Percentiles rank a stretch among this genome's conserved stretches.
Conservation (phyloP, 768 basidiomycete species). For the Austroboletus festivus region DNA sequence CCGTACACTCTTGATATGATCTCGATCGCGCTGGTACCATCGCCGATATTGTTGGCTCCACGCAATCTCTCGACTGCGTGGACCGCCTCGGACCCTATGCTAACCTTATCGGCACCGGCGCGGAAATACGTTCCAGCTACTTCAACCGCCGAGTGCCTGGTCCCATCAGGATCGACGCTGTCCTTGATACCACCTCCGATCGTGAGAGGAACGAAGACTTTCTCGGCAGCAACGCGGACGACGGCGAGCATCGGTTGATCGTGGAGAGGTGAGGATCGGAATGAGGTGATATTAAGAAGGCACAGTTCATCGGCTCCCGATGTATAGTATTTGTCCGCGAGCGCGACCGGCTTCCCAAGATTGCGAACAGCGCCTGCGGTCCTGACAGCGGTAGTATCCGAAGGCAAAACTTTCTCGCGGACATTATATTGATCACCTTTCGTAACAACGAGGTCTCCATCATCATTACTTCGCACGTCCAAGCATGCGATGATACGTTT, state of each 20-base stretch:
- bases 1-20: slow-evolving; percentile 89
- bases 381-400: slow-evolving; percentile 32
- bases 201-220: slow-evolving; percentile 94
- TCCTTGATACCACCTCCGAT: slow-evolving; percentile 99
- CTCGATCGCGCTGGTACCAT: slow-evolving; percentile 87
- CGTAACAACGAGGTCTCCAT: slow-evolving; percentile 96
- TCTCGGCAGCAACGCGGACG: slow-evolving; percentile 83
- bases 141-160: slow-evolving; percentile 79
- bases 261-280: slow-evolving; percentile 90
- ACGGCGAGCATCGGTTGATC: slow-evolving; percentile 99
- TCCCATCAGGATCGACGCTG: slow-evolving; percentile 92
- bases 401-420: slow-evolving; percentile 63
- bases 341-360: slow-evolving; percentile 93
- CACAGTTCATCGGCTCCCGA: slow-evolving; percentile 95
- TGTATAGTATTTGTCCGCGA: slow-evolving; percentile 81
- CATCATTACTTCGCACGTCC: slow-evolving; percentile 95
- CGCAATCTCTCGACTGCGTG: slow-evolving; percentile 85
- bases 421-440: slow-evolving; percentile 99
- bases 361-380: slow-evolving; percentile 85
- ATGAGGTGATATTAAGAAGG: slow-evolving; percentile 98
- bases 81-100: slow-evolving; percentile 95
- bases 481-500: slow-evolving; percentile 96
- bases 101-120: slow-evolving; percentile 97
- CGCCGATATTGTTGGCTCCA: slow-evolving; percentile 43
- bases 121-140: slow-evolving; percentile 97